Evolutionary conservation across 202 grass and related monocot genomes (phyloP), one percentile per base, ranked within the genome.

Genomic region (Cymbopogon flexuosus): DNA sequence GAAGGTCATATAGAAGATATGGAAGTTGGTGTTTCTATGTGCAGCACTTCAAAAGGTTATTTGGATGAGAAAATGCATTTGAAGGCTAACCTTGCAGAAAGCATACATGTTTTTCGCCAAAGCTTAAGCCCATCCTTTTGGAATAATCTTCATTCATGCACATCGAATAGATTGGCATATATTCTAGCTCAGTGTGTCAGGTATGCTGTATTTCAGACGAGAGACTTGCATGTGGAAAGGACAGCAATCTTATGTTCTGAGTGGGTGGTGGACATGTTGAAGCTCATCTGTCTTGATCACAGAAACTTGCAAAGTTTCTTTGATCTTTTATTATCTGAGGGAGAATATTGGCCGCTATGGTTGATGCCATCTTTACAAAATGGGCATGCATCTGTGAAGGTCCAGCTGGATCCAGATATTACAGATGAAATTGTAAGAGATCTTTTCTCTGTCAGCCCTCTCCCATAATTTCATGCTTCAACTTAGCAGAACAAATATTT

Each of bases 271-370:
- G 68, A 91, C 77, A 87, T 91, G 62, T 36, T 89, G 73, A 84
- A 77, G 74, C 81, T 87, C 46, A 68, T 93, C 60, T 86, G 84
- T 76, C 82, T 86, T 79, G 87, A 87, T 69, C 72, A 86, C 54
- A 82, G 46, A 65, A 87, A 87, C 64, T 69, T 94, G 85, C 92
- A 97, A 80, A 69, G 15, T 8, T 88, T 94, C 54, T 87, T 84
- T 79, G 86, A 91, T 71, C 84, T 84, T 24, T 74, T 97, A 67
- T 78, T 97, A 70, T 85, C 81, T 18, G 91, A 94, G 85, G 79
- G 90, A 52, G 84, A 94, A 72, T 70, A 81, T 70, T 97, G 94
- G 94, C 94, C 94, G 0, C 76, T 93, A 58, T 94, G 92, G 94
- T 79, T 92, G 52, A 88, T 68, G 56, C 90, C 83, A 71, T 67